These are phyloP conservation scores for Tilletia horrida DNA, from an alignment of 1,284 basidiomycete genomes.

Conservation along the genomic window DNA sequence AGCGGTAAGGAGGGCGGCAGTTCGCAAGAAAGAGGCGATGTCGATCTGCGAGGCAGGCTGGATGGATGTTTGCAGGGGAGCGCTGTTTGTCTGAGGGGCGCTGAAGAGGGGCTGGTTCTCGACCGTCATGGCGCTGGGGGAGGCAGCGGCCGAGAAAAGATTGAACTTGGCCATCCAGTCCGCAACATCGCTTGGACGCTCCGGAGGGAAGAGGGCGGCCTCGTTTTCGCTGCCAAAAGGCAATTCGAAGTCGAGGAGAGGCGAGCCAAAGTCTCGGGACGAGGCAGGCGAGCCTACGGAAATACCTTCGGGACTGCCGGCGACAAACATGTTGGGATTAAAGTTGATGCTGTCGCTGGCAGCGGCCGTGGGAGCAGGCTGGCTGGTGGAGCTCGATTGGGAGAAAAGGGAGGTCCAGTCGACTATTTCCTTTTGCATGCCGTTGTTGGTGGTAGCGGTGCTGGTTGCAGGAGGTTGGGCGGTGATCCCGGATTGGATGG, in stretches of 20 bases:
- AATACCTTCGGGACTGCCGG: slow-evolving; percentile 6
- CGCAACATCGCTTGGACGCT: background rate
- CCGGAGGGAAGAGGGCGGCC: slow-evolving; percentile 10
- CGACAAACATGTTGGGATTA: background rate
- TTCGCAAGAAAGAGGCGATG: background rate
- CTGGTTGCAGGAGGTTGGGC: background rate
- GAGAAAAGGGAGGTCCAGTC: background rate
- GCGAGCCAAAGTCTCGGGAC: slow-evolving; percentile 9
- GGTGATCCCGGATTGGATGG: background rate
- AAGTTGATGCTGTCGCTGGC: slow-evolving; percentile 6
- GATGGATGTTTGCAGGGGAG: background rate
- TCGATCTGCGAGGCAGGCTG: background rate
- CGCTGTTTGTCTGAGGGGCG: background rate
- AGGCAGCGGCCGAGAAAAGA: background rate
- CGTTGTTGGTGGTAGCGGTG: background rate
- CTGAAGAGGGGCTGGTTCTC: background rate
- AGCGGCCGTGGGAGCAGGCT: background rate
- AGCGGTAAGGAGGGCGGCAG: background rate
- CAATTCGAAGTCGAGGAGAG: slow-evolving; percentile 10
- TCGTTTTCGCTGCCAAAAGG: slow-evolving; percentile 2
- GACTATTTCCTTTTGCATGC: background rate
- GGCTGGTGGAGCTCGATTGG: background rate
- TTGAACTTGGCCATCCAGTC: slow-evolving; percentile 15
- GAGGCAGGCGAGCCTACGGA: slow-evolving; percentile 13
- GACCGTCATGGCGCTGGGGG: background rate